Evolutionary conservation across 306 rosid species (phyloP).

Genomic region (Hippophae rhamnoides): DNA sequence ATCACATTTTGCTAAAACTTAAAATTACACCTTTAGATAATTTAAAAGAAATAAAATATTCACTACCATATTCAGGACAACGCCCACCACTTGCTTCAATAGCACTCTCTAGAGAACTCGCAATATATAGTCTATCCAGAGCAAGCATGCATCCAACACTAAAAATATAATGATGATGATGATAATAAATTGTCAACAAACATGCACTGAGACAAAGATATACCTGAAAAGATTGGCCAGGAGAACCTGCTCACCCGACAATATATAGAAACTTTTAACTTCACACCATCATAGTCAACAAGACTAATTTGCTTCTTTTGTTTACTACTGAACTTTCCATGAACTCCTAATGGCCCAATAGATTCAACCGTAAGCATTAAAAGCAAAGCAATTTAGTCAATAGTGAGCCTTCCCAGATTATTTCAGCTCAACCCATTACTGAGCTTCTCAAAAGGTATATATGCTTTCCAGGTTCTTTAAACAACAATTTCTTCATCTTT

Average conservation of each 20-base stretch:
- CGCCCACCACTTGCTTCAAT: conserved; percentile 37
- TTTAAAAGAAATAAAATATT: no score
- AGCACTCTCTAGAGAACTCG: conserved; percentile 39
- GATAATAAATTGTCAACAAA: not conserved
- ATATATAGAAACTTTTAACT: conserved; percentile 38
- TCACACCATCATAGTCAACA: conserved; percentile 56
- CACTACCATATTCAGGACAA: conserved; percentile 85
- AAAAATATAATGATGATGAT: conserved; percentile 6
- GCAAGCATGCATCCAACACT: conserved; percentile 91
- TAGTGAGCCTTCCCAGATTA: conserved; percentile 61
- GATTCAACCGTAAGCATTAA: conserved; percentile 46
- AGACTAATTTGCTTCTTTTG: conserved; percentile 60
- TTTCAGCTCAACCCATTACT: conserved; percentile 62
- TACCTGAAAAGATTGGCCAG: conserved; percentile 84
- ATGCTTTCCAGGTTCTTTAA: not conserved
- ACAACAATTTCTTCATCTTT: not conserved
- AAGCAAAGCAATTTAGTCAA: conserved; percentile 21
- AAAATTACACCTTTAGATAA: no score
- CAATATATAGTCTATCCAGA: conserved; percentile 65
- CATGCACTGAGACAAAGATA: not conserved
- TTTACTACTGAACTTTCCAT: conserved; percentile 35
- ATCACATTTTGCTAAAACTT: no score
- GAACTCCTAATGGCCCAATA: conserved; percentile 56
- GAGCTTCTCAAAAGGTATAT: conserved; percentile 69
- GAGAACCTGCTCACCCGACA: conserved; percentile 84